Conservation (phyloP, 1,284 basidiomycete species). For the Tylopilus orsonianus region DNA sequence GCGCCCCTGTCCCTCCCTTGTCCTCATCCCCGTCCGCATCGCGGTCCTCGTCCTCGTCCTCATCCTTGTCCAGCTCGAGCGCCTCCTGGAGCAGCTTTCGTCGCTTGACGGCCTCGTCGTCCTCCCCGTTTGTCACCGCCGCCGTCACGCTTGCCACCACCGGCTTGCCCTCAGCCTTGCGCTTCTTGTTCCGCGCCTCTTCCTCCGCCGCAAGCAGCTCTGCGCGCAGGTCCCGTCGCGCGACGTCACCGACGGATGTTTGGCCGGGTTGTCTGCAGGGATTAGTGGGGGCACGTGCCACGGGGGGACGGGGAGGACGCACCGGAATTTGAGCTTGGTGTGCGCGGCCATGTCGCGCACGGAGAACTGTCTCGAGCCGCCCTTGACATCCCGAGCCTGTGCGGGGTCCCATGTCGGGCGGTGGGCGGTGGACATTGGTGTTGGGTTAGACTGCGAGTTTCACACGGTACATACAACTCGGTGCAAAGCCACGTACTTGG, state of each 20-base stretch:
- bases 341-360: constrained; percentile 89
- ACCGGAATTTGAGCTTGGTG: constrained; percentile 96
- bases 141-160: constrained; percentile 29
- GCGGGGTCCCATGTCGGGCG: constrained; percentile 90
- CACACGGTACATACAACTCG: too few species aligned
- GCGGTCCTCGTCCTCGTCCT: constrained; percentile 62
- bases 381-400: constrained; percentile 82
- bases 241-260: constrained; percentile 73
- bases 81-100: constrained; percentile 82
- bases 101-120: constrained; percentile 73
- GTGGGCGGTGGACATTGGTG: constrained; percentile 75
- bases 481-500: too few species aligned
- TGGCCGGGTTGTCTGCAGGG: constrained; percentile 72
- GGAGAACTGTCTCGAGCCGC: constrained; percentile 85
- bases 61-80: constrained; percentile 83
- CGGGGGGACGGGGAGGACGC: constrained; percentile 15
- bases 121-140: constrained; percentile 32
- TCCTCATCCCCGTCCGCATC: constrained; percentile 39
- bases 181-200: constrained; percentile 82
- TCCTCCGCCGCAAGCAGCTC: constrained; percentile 83
- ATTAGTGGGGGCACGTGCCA: too few species aligned
- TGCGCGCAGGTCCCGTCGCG: constrained; percentile 75
- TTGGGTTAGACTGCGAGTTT: too few species aligned
- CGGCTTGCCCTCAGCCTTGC: constrained; percentile 78
- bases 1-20: constrained; percentile 32